These are phyloP conservation scores for Usnea hakonensis DNA, from an alignment of 495 filamentous ascomycete species.

Conservation along the genomic window DNA sequence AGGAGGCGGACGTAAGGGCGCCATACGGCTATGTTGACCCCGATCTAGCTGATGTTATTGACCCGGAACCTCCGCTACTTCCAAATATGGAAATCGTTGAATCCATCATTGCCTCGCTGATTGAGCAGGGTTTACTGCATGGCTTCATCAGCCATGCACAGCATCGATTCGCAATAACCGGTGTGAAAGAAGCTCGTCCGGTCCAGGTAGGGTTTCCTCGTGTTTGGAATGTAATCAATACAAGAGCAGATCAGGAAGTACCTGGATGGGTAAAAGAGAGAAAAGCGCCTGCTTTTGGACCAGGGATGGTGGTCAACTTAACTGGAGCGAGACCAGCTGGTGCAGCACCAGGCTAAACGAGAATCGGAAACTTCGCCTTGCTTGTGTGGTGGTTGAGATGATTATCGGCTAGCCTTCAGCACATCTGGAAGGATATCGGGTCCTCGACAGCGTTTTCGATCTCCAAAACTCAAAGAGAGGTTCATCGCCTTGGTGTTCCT, in stretches of 20 bases:
- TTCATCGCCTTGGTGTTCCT: no score
- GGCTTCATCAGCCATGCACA: slow-evolving; percentile 77
- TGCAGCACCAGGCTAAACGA: slow-evolving; percentile 11
- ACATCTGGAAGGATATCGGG: no score
- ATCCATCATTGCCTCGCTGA: slow-evolving; percentile 62
- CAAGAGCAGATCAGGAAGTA: slow-evolving; percentile 39
- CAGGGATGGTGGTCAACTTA: slow-evolving; percentile 45
- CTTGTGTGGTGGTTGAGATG: neutral
- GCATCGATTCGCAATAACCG: slow-evolving; percentile 71
- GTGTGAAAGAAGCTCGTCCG: slow-evolving; percentile 57
- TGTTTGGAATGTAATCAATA: slow-evolving; percentile 49
- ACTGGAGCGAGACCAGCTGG: slow-evolving; percentile 47
- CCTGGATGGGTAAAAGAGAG: slow-evolving; percentile 49
- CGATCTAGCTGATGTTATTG: slow-evolving; percentile 32
- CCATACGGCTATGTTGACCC: slow-evolving; percentile 34
- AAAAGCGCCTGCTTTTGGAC: slow-evolving; percentile 26
- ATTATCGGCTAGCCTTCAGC: neutral
- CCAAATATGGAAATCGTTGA: slow-evolving; percentile 60
- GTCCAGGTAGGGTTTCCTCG: slow-evolving; percentile 57
- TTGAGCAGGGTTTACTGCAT: slow-evolving; percentile 74
- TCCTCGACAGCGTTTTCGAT: no score
- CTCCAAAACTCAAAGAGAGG: no score
- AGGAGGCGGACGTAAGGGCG: slow-evolving; percentile 3
- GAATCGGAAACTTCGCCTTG: neutral
- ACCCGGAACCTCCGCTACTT: slow-evolving; percentile 17